Base-by-base conservation (phyloP, 2,329 filamentous ascomycete genomes). In the Exophiala lecanii-corni region DNA sequence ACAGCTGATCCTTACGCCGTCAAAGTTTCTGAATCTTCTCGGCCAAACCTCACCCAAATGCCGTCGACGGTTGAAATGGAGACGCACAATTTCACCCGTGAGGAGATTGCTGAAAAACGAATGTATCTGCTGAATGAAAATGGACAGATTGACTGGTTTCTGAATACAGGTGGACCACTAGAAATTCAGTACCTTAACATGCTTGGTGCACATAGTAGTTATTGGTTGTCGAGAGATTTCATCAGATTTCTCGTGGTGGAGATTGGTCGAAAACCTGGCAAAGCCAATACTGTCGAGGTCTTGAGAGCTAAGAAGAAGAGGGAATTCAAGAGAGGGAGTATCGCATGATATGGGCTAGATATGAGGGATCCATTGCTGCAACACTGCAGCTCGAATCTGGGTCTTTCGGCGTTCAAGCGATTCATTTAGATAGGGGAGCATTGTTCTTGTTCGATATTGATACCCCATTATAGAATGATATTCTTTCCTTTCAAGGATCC, bases 141-240 rank as follows among this genome's bases (percentile, higher is more conserved):
- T 54, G 91, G 89, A 0, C 92, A 98, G 65, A 82, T 98, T 30
- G 92, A 98, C 62, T 98, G 81, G 65, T 94, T 84, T 57, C 69
- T 98, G 36, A 81, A 81, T 36, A 89, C 87, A 5, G 86, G 88
- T 0, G 92, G 92, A 0, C 84, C 89, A 3, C 70, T 98, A 25
- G 92, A 95, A 64, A 89, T 96, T 17, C 89, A 97, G 65, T 98
- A 98, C 61, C 67, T 97, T 25, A 96, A 94, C 55, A 98, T 98
- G 92, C 69, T 98, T 41, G 86, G 88, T 44, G 92, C 92, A 6
- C 92, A 98, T 64, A 89, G 86, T 43, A 91, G 86, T 61, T 98
- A 98, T 64, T 98, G 92, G 92, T 76, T 80, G 2, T 81, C 85
- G 56, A 78, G 73, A 19, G 92, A 97, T 61, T 89, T 98, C 62